Evolutionary conservation across 495 filamentous ascomycete species (phyloP).

Genomic region (Penicillium flavigenum): DNA sequence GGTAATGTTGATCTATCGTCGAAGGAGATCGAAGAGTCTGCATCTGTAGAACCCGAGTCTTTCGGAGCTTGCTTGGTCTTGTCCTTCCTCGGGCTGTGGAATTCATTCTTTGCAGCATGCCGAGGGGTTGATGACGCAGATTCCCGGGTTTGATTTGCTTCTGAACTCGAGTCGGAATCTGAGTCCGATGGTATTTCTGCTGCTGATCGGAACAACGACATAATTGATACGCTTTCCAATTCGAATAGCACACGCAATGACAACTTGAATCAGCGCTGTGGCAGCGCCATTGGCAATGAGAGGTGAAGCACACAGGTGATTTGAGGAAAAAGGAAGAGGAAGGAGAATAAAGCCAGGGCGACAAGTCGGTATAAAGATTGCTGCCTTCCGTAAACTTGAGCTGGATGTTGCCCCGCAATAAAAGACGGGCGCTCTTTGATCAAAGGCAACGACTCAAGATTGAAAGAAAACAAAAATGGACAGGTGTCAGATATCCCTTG

Average conservation of each 20-base stretch:
- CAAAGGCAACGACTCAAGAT: conserved; percentile 1
- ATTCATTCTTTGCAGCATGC: conserved; percentile 1
- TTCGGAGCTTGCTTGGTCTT: conserved; percentile 7
- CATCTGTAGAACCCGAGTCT: conserved; percentile 13
- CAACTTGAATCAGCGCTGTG: not conserved
- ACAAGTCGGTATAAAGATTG: not conserved
- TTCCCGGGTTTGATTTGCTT: conserved; percentile 24
- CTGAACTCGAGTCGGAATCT: conserved; percentile 30
- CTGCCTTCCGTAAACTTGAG: conserved; percentile 1
- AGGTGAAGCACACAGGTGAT: not conserved
- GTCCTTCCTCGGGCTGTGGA: conserved; percentile 10
- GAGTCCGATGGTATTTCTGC: conserved; percentile 43
- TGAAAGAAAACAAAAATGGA: conserved; percentile 1
- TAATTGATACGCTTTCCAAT: conserved; percentile 19
- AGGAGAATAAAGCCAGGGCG: not conserved
- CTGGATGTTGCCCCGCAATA: conserved; percentile 9
- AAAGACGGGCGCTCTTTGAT: conserved; percentile 4
- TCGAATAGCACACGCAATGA: not conserved
- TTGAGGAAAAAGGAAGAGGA: not conserved
- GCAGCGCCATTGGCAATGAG: conserved; percentile 5
- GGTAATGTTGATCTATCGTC: conserved; percentile 23
- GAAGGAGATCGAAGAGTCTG: conserved; percentile 17
- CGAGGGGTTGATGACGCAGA: conserved; percentile 8
- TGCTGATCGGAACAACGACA: conserved; percentile 49
- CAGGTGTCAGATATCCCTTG: not conserved